Percentiles rank a stretch among this genome's conserved stretches.
phyloP scores from a whole-genome alignment of 1,284 basidiomycete species.

The Ustilago bromivora region DNA sequence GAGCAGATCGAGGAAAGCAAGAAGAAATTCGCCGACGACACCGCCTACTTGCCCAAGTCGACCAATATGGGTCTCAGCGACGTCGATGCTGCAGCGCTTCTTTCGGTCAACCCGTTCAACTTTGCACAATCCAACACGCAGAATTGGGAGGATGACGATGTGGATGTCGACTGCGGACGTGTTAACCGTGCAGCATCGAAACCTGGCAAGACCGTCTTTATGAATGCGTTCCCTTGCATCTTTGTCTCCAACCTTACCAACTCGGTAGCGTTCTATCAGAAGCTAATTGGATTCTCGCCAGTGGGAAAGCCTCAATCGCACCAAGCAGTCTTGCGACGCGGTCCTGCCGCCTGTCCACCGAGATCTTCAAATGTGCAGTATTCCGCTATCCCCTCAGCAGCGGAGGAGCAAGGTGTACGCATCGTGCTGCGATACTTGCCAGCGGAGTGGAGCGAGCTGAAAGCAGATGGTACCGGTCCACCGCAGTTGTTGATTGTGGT shows the following conservation, averaged over 20 bases:
- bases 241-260: conserved; percentile 46
- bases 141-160: conserved; percentile 51
- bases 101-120: conserved; percentile 51
- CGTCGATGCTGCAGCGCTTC: conserved; percentile 39
- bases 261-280: conserved; percentile 45
- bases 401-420: conserved; percentile 41
- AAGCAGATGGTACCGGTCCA: conserved; percentile 41
- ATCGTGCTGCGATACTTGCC: conserved; percentile 43
- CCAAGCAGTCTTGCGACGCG: conserved; percentile 42
- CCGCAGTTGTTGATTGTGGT: conserved; percentile 48
- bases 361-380: conserved; percentile 25
- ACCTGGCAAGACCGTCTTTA: conserved; percentile 30
- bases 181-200: conserved; percentile 9
- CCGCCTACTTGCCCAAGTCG: conserved; percentile 48
- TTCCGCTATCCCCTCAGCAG: conserved; percentile 40
- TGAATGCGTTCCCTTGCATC: conserved; percentile 45
- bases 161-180: conserved; percentile 39
- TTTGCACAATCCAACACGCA: conserved; percentile 17
- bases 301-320: conserved; percentile 46
- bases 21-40: conserved; percentile 46
- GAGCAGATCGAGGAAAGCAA: conserved; percentile 39
- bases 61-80: conserved; percentile 56
- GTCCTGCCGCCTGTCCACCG: conserved; percentile 36
- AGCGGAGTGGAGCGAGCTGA: conserved; percentile 51
- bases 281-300: conserved; percentile 46